Percentiles rank a stretch among this genome's conserved stretches.
Conservation (phyloP, 75 land plant genomes). For the Selaginella moellendorffii region DNA sequence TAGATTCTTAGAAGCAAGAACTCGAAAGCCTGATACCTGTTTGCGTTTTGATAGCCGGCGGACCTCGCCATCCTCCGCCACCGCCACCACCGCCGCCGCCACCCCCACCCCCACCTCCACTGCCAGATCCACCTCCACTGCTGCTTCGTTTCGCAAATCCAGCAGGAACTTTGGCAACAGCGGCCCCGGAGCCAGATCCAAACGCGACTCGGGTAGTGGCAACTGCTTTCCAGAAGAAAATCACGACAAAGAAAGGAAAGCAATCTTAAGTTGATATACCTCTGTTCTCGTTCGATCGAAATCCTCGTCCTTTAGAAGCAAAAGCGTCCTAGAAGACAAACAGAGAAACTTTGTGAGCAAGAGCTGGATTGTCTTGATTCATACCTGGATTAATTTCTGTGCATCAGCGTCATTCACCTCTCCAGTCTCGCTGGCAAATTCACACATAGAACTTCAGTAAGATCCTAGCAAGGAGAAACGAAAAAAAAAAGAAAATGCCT, state of each 20-base stretch:
- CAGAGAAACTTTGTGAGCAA: not conserved
- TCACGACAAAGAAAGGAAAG: not conserved
- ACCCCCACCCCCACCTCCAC: constrained; percentile 21
- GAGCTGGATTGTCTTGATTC: constrained; percentile 3
- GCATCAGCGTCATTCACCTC: constrained; percentile 2
- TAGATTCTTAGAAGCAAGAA: not conserved
- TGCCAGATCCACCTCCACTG: constrained; percentile 15
- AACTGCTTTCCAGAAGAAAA: constrained; percentile 12
- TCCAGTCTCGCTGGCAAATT: constrained; percentile 11
- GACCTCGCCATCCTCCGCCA: not conserved
- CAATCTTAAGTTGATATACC: not conserved
- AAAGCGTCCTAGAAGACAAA: not conserved
- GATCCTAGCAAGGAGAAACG: not conserved
- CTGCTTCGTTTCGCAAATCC: constrained; percentile 1
- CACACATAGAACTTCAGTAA: no score
- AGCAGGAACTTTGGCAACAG: constrained; percentile 10
- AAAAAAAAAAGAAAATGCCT: not conserved
- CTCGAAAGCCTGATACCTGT: not conserved
- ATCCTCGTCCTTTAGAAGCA: not conserved
- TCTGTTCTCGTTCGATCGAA: constrained; percentile 8
- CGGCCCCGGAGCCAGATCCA: constrained; percentile 31
- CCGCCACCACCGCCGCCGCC: constrained; percentile 17
- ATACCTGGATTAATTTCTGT: constrained; percentile 10
- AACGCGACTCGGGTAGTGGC: constrained; percentile 59
- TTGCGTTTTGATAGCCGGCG: not conserved